phyloP scores from a whole-genome alignment of 768 basidiomycete species.

The Lyophyllum shimeji region DNA sequence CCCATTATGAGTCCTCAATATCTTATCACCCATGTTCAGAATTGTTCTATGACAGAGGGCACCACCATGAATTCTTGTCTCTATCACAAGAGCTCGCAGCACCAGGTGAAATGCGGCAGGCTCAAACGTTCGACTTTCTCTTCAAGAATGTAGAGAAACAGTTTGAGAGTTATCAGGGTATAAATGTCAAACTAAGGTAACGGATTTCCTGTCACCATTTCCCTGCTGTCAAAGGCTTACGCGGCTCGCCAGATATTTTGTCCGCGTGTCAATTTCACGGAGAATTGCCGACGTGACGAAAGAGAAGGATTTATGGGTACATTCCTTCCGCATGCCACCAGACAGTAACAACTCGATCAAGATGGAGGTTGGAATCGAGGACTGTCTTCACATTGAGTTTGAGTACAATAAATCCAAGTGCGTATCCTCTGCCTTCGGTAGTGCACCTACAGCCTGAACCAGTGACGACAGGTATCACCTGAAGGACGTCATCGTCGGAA shows the following conservation, averaged over 20 bases:
- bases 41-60: constrained; percentile 95
- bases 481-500: constrained; percentile 98
- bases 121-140: constrained; percentile 93
- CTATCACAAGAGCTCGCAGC: constrained; percentile 93
- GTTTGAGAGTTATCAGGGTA: constrained; percentile 96
- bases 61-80: constrained; percentile 97
- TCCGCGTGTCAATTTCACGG: constrained; percentile 88
- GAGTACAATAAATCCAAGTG: constrained; percentile 99
- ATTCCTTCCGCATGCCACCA: constrained; percentile 97
- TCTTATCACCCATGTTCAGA: constrained; percentile 39
- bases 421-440: constrained; percentile 25
- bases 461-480: constrained; percentile 77
- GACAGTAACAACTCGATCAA: constrained; percentile 98
- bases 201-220: constrained; percentile 20
- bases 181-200: constrained; percentile 95
- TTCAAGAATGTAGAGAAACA: constrained; percentile 99
- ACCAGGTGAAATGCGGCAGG: constrained; percentile 95
- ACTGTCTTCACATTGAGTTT: constrained; percentile 98
- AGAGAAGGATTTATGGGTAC: constrained; percentile 96
- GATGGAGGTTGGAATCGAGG: constrained; percentile 99
- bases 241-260: constrained; percentile 68
- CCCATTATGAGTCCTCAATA: background rate
- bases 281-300: constrained; percentile 92
- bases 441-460: background rate
- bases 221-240: background rate